These are phyloP conservation scores for Murraya koenigii DNA, from an alignment of 345 rosid species.

Conservation along the genomic window DNA sequence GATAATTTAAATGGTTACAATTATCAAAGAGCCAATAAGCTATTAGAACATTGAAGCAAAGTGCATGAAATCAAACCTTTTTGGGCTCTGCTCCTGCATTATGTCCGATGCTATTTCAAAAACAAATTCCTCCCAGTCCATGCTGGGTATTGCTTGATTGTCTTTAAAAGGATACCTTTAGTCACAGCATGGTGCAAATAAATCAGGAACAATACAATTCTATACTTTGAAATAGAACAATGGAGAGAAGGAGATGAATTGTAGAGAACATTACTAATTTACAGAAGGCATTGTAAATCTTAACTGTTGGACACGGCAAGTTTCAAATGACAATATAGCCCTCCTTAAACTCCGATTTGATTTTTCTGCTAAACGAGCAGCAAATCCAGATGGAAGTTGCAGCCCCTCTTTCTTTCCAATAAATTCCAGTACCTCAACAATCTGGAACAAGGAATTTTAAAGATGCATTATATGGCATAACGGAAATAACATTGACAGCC, in stretches of 20 bases:
- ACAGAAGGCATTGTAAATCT: slow-evolving; percentile 18
- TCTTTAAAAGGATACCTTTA: slow-evolving; percentile 68
- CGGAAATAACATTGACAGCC: neutral
- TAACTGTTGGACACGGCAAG: slow-evolving; percentile 89
- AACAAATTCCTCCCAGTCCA: slow-evolving; percentile 98
- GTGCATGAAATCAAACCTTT: slow-evolving; percentile 41
- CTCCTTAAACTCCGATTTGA: slow-evolving; percentile 84
- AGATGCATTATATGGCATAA: neutral
- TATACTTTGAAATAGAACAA: slow-evolving; percentile 3
- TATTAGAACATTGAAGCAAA: neutral
- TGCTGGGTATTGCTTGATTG: slow-evolving; percentile 77
- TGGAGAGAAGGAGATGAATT: neutral
- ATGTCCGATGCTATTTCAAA: slow-evolving; percentile 80
- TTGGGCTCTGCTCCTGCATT: slow-evolving; percentile 97
- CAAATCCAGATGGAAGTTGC: slow-evolving; percentile 81
- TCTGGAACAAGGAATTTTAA: slow-evolving; percentile 38
- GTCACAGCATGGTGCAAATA: slow-evolving; percentile 9
- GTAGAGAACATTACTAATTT: neutral
- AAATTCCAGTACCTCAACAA: slow-evolving; percentile 74
- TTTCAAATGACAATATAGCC: slow-evolving; percentile 82
- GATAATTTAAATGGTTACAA: neutral
- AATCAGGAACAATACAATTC: slow-evolving; percentile 1
- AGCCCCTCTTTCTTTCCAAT: slow-evolving; percentile 82
- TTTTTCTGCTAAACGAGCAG: slow-evolving; percentile 78
- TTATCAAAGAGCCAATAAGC: neutral